phyloP scores from a whole-genome alignment of 1,139 yeast genomes.

The Taiozyma sp. region DNA sequence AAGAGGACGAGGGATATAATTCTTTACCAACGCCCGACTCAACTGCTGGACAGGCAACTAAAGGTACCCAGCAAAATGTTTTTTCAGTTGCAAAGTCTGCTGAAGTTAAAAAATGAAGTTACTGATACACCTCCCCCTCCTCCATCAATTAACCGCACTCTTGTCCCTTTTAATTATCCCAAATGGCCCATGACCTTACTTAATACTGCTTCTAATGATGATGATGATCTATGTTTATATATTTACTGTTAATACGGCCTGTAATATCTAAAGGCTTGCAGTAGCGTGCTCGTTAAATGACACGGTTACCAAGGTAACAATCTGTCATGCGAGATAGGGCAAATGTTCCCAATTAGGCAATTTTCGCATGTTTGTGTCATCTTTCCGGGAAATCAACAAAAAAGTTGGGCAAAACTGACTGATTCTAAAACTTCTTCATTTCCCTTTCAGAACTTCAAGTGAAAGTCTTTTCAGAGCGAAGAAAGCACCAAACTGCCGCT shows the following conservation, averaged over 20 bases:
- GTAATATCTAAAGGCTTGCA: neutral
- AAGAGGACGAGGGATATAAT: slow-evolving; percentile 7
- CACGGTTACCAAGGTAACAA: neutral
- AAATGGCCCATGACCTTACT: neutral
- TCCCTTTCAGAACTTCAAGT: neutral
- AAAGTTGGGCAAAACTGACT: neutral
- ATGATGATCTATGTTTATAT: neutral
- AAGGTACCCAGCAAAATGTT: neutral
- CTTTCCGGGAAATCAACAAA: neutral
- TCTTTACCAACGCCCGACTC: slow-evolving; percentile 25
- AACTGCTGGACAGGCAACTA: slow-evolving; percentile 9
- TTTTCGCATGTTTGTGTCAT: neutral
- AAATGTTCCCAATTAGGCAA: neutral
- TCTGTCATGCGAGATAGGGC: neutral
- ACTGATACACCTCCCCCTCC: neutral
- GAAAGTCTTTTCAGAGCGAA: neutral
- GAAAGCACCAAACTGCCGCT: neutral
- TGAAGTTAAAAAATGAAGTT: neutral
- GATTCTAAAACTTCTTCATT: neutral
- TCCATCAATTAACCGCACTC: neutral
- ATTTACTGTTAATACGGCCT: neutral
- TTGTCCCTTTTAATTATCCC: neutral
- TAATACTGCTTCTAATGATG: neutral
- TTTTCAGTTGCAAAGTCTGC: neutral
- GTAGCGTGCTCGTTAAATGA: too few relatives aligned